Conservation (phyloP, 768 basidiomycete species). For the Boletus pseudo-olivaceus region DNA sequence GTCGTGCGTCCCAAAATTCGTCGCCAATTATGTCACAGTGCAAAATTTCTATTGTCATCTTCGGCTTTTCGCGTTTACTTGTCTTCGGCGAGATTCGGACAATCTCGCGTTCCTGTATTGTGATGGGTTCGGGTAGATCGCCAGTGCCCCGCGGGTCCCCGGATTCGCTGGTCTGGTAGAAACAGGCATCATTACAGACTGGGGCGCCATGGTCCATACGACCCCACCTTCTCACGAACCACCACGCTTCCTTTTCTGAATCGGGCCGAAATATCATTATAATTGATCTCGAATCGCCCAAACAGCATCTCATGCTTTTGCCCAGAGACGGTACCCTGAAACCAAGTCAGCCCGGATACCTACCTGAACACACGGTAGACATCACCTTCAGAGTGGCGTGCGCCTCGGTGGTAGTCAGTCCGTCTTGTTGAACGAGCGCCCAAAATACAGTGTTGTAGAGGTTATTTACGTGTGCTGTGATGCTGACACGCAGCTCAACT, state of each 20-base stretch:
- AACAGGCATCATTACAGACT: background rate
- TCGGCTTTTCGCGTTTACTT: constrained; percentile 35
- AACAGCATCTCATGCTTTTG: constrained; percentile 93
- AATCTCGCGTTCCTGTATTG: background rate
- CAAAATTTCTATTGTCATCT: constrained; percentile 50
- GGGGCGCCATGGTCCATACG: background rate
- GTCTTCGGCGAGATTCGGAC: constrained; percentile 18
- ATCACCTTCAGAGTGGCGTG: constrained; percentile 72
- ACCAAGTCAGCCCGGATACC: constrained; percentile 8
- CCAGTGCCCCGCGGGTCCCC: background rate
- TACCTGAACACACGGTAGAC: constrained; percentile 6
- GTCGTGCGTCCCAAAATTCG: constrained; percentile 70
- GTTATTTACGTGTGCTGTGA: constrained; percentile 93
- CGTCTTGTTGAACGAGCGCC: constrained; percentile 86
- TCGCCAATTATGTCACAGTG: constrained; percentile 86
- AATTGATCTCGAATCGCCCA: constrained; percentile 80
- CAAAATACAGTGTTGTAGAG: constrained; percentile 95
- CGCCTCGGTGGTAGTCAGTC: constrained; percentile 73
- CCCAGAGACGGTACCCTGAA: constrained; percentile 82
- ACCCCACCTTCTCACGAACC: constrained; percentile 57
- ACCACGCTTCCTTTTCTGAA: constrained; percentile 86
- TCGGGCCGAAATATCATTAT: constrained; percentile 67
- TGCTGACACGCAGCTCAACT: constrained; percentile 17
- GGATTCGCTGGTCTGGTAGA: constrained; percentile 8
- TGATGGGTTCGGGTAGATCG: background rate